Conservation (phyloP, 139 green algal species). For the Gonium pectorale region DNA sequence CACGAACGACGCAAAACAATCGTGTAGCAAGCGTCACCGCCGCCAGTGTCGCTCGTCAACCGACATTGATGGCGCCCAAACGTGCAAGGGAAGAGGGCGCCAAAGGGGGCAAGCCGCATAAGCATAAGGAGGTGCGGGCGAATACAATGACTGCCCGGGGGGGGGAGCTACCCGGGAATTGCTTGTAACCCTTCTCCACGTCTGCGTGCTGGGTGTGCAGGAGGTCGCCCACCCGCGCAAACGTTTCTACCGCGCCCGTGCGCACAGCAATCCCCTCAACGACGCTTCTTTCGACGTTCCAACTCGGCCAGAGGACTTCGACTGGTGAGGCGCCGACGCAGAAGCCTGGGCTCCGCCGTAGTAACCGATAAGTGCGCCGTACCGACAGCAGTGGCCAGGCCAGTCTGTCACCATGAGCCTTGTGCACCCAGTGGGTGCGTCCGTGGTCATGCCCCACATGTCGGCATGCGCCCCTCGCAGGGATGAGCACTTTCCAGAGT, state of each 20-base stretch:
- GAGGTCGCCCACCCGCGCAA: slow-evolving; percentile 74
- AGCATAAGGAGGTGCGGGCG: slow-evolving; percentile 17
- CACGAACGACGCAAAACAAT: no score
- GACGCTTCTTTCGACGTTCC: slow-evolving; percentile 86
- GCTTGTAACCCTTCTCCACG: no score
- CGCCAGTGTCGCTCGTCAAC: background rate
- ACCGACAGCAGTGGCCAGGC: no score
- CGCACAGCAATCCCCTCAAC: slow-evolving; percentile 97
- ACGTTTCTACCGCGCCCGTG: slow-evolving; percentile 88
- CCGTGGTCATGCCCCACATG: no score
- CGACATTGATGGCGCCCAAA: slow-evolving; percentile 23
- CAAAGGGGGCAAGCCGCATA: slow-evolving; percentile 7
- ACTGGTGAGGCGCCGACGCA: slow-evolving; percentile 78
- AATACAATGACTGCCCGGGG: background rate
- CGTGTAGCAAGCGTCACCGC: background rate
- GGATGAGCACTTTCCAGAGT: slow-evolving; percentile 54
- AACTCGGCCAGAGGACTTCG: slow-evolving; percentile 62
- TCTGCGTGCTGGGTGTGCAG: no score
- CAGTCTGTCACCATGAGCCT: no score
- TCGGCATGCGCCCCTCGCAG: slow-evolving; percentile 44
- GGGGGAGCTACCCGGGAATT: background rate
- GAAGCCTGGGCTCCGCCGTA: no score
- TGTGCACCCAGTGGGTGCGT: no score
- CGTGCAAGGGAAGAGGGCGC: slow-evolving; percentile 1
- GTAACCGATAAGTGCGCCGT: no score